Base-by-base conservation (phyloP, 441 rosid genomes). In the Adansonia grandidieri region DNA sequence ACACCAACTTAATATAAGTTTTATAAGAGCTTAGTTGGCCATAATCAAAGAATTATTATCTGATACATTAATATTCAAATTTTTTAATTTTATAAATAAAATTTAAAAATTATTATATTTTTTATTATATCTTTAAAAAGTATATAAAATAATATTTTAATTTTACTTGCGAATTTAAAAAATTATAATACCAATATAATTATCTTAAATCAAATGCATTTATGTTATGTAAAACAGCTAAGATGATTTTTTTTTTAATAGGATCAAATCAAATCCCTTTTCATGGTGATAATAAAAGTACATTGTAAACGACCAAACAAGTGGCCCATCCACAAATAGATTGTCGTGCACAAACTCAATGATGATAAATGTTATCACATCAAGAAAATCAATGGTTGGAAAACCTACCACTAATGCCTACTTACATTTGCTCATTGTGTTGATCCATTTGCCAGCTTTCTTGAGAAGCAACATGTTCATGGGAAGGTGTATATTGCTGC, bases 381-480 rank as follows among this genome's bases (percentile, higher is more conserved):
- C 74, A 78, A 77, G 84, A 24, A 24, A 80, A 80, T 73, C 82
- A 78, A 75, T 28, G 73, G 81, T 24, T 24, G 28, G 28, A 24
- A 24, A 61, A 79, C 82, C 86, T 87, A 81, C 85, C 86, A 77
- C 60, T 79, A 73, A 76, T 37, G 5, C 5, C 28, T 24, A 24
- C 28, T 24, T 24, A 24, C 28, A 24, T 24, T 24, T 24, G 28
- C 28, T 24, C 28, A 24, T 24, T 24, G 28, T 24, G 88, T 78
- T 92, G 86, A 81, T 89, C 86, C 91, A 82, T 86, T 63, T 87
- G 81, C 99, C 99, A 95, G 94, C 95, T 95, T 84, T 93, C 97
- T 48, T 83, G 96, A 42, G 96, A 78, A 70, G 99, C 94, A 50
- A 93, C 84, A 0, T 91, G 91, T 79, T 87, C 86, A 71, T 95